Evolutionary conservation across 345 rosid species (phyloP).

Genomic region (Eucalyptus camaldulensis): DNA sequence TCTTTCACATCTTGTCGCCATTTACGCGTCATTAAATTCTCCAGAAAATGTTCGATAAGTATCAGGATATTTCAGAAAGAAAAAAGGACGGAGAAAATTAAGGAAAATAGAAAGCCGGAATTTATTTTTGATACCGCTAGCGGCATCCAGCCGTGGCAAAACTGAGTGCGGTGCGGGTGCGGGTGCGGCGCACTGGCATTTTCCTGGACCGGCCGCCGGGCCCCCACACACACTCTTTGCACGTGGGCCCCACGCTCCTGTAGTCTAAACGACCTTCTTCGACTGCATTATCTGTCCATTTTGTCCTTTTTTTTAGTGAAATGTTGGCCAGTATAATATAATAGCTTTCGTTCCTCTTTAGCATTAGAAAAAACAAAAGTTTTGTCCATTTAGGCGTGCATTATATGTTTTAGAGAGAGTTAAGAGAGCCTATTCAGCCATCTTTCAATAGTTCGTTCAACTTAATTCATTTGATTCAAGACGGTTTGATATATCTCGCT

Average conservation of each 20-base stretch:
- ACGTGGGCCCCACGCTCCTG: neutral
- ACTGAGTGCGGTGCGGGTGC: neutral
- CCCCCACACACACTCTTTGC: neutral
- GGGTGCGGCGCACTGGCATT: neutral
- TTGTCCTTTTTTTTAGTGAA: neutral
- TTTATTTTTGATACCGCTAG: neutral
- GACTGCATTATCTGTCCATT: neutral
- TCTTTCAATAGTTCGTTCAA: neutral
- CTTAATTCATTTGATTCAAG: neutral
- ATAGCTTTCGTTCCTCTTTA: neutral
- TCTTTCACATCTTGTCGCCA: neutral
- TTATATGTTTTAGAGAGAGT: neutral
- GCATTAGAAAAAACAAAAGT: neutral
- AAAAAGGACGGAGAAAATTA: neutral
- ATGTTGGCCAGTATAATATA: neutral
- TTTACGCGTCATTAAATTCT: neutral
- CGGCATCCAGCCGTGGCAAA: neutral
- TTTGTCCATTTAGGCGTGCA: neutral
- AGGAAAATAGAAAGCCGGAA: neutral
- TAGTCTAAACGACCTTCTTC: neutral
- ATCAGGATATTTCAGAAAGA: neutral
- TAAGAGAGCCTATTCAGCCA: neutral
- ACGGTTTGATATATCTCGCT: accelerated
- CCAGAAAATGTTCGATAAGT: neutral
- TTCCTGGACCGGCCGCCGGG: neutral